Evolutionary conservation across 371 early-diverging fungal species (phyloP).

Genomic region (Mortierella sp.): DNA sequence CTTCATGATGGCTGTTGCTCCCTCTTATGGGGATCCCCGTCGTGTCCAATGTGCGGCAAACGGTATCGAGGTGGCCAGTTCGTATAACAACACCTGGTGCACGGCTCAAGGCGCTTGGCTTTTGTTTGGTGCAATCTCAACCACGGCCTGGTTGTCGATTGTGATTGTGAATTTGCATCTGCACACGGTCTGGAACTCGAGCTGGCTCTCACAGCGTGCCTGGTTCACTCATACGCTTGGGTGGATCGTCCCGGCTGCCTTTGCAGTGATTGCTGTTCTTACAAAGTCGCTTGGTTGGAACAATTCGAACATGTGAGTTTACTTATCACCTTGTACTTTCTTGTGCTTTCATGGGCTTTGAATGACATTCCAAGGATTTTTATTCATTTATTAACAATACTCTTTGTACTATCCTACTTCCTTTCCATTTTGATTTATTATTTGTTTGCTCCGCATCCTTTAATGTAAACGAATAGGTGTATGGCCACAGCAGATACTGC

Average conservation of each 20-base stretch:
- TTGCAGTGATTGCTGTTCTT: conserved; percentile 62
- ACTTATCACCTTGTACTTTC: not conserved
- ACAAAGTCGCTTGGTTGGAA: conserved; percentile 47
- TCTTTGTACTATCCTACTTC: not conserved
- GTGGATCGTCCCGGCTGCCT: conserved; percentile 67
- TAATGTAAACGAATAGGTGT: conserved; percentile 40
- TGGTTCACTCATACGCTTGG: conserved; percentile 62
- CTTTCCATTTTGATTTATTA: not conserved
- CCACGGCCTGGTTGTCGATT: conserved; percentile 68
- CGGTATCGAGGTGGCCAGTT: conserved; percentile 53
- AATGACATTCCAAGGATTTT: too few relatives aligned
- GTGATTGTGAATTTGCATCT: conserved; percentile 72
- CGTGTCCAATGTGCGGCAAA: conserved; percentile 65
- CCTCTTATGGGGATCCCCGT: conserved; percentile 63
- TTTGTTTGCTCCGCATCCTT: not conserved
- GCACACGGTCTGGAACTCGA: conserved; percentile 73
- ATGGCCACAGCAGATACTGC: conserved; percentile 60
- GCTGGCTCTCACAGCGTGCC: conserved; percentile 64
- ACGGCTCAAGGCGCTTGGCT: conserved; percentile 70
- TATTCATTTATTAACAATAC: not conserved
- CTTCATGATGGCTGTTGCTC: conserved; percentile 60
- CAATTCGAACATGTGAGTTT: conserved; percentile 48
- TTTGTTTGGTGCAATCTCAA: conserved; percentile 67
- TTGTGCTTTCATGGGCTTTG: too few relatives aligned
- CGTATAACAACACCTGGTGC: conserved; percentile 68